A percentile compares a stretch with the other conserved stretches of the same genome.
These are phyloP conservation scores for Xanthoceras sorbifolium DNA, from an alignment of 345 rosid species.

Conservation along the genomic window DNA sequence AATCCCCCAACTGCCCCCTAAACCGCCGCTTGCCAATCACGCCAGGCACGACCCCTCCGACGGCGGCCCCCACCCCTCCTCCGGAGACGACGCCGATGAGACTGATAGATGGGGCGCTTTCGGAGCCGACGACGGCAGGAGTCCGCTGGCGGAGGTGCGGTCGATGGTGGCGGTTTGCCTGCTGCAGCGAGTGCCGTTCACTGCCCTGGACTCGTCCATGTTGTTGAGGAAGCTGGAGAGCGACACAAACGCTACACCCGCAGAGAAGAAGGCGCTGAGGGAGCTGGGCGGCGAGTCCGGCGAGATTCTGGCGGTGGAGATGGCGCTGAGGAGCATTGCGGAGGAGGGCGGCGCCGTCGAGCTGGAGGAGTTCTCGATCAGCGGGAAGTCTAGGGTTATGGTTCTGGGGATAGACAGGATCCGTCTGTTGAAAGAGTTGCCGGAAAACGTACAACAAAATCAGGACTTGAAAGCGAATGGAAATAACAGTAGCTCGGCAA, in stretches of 20 bases:
- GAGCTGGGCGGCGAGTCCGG: slow-evolving; percentile 89
- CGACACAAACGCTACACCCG: slow-evolving; percentile 58
- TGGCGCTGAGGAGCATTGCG: slow-evolving; percentile 77
- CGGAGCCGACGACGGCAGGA: slow-evolving; percentile 45
- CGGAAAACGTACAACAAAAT: slow-evolving; percentile 51
- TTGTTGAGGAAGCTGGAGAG: slow-evolving; percentile 90
- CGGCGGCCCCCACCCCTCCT: slow-evolving; percentile 18
- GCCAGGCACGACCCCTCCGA: slow-evolving; percentile 17
- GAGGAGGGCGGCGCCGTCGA: slow-evolving; percentile 86
- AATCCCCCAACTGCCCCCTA: slow-evolving; percentile 42
- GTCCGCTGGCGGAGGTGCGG: slow-evolving; percentile 66
- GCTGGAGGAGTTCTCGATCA: slow-evolving; percentile 76
- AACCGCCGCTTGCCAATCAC: slow-evolving; percentile 15
- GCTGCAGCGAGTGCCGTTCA: slow-evolving; percentile 77
- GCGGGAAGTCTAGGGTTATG: slow-evolving; percentile 87
- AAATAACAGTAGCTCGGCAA: neutral
- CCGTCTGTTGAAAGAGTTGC: slow-evolving; percentile 72
- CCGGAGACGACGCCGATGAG: neutral
- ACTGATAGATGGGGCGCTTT: slow-evolving; percentile 17
- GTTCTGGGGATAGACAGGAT: slow-evolving; percentile 74
- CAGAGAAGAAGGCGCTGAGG: slow-evolving; percentile 77
- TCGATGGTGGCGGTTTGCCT: slow-evolving; percentile 90
- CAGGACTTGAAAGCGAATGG: slow-evolving; percentile 31
- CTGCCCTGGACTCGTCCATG: slow-evolving; percentile 74
- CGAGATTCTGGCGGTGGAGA: slow-evolving; percentile 74